A percentile compares a stretch with the other conserved stretches of the same genome.
These are phyloP conservation scores for Ceratobasidium sp. DNA, from an alignment of 1,284 basidiomycete species.

Conservation along the genomic window DNA sequence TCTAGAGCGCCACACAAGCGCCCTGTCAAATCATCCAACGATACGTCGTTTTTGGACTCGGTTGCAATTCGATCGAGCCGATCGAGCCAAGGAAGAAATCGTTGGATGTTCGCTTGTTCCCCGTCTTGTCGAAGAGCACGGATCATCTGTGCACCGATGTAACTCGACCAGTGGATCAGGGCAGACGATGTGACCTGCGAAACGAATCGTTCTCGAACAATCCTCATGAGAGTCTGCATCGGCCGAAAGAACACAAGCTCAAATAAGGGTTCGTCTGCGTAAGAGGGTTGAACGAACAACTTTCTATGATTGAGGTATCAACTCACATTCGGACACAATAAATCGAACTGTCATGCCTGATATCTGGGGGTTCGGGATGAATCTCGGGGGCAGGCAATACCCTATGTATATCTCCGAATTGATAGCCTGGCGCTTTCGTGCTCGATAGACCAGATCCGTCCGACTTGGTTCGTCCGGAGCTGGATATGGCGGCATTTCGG, in stretches of 20 bases:
- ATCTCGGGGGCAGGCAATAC: background rate
- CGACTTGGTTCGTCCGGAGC: background rate
- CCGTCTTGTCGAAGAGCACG: background rate
- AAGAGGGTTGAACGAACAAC: background rate
- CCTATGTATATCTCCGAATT: too few relatives aligned
- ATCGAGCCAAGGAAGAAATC: background rate
- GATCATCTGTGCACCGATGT: background rate
- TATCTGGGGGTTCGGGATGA: background rate
- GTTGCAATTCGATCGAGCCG: slow-evolving; percentile 9
- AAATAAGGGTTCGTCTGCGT: slow-evolving; percentile 18
- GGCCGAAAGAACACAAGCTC: background rate
- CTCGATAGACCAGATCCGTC: too few relatives aligned
- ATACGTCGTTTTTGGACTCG: background rate
- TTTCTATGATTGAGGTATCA: background rate
- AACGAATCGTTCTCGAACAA: background rate
- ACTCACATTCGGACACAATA: slow-evolving; percentile 6
- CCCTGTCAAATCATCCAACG: background rate
- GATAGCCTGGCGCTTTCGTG: background rate
- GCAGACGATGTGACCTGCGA: background rate
- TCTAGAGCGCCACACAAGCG: slow-evolving; percentile 19
- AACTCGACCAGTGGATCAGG: slow-evolving; percentile 20
- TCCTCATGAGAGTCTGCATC: background rate
- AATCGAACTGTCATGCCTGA: slow-evolving; percentile 4
- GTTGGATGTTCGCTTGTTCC: background rate
- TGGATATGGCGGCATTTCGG: background rate